phyloP scores from a whole-genome alignment of 768 basidiomycete genomes.

The Cantharellus anzutake region DNA sequence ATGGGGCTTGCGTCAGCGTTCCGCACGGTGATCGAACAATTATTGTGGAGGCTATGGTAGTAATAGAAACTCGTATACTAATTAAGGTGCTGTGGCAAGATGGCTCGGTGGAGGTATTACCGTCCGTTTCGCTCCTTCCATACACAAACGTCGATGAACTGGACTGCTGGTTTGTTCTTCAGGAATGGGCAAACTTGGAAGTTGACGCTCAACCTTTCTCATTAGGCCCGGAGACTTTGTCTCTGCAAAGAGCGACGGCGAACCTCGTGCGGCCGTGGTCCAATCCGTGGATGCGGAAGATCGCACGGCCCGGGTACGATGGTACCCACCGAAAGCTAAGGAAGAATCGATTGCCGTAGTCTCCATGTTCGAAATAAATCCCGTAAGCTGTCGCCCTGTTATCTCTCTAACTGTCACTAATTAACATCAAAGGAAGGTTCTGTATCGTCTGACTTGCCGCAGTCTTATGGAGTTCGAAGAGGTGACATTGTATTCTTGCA shows the following conservation, averaged over 20 bases:
- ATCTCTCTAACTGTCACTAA: background rate
- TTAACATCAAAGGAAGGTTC: background rate
- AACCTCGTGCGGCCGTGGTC: constrained; percentile 47
- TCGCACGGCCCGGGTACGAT: constrained; percentile 48
- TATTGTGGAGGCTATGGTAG: constrained; percentile 36
- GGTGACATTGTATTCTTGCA: constrained; percentile 79
- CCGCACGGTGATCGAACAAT: constrained; percentile 15
- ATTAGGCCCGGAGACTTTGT: constrained; percentile 82
- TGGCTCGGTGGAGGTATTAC: constrained; percentile 42
- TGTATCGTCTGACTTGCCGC: constrained; percentile 15
- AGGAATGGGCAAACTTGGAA: background rate
- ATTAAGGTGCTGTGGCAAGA: constrained; percentile 78
- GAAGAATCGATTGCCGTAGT: constrained; percentile 33
- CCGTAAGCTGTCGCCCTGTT: constrained; percentile 32
- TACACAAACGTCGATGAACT: constrained; percentile 81
- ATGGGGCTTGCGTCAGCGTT: too few relatives aligned
- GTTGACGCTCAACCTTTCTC: background rate
- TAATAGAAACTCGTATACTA: constrained; percentile 51
- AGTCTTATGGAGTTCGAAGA: constrained; percentile 48
- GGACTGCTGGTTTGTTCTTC: constrained; percentile 54
- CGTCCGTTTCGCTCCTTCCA: constrained; percentile 50
- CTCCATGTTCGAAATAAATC: constrained; percentile 75
- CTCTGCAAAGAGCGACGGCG: constrained; percentile 60
- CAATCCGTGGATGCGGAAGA: constrained; percentile 44
- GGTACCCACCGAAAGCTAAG: constrained; percentile 21